Conservation (phyloP, 768 basidiomycete species). For the Tricholomella constricta region DNA sequence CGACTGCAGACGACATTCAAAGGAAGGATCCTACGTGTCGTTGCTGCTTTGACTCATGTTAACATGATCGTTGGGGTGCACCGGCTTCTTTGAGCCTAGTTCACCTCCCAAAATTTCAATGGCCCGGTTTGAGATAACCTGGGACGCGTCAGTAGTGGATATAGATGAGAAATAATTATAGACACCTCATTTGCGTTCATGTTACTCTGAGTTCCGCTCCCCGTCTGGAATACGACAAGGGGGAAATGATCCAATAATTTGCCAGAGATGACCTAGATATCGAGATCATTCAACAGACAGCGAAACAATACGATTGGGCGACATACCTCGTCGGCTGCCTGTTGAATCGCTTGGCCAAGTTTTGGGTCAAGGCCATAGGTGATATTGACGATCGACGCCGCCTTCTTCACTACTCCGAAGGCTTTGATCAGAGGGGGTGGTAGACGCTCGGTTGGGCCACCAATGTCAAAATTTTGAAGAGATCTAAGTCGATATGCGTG, state of each 20-base stretch:
- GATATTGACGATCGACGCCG: conserved; percentile 88
- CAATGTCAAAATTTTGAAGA: conserved; percentile 98
- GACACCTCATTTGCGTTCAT: conserved; percentile 97
- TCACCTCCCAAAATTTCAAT: conserved; percentile 96
- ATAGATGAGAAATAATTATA: background rate
- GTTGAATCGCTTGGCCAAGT: conserved; percentile 84
- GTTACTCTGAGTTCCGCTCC: conserved; percentile 98
- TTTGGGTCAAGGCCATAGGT: conserved; percentile 89
- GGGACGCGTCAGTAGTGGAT: background rate
- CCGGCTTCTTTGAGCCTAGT: conserved; percentile 94
- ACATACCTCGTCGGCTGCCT: conserved; percentile 90
- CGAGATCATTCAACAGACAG: background rate
- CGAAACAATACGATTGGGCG: background rate
- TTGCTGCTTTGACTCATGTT: conserved; percentile 99
- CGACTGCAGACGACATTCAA: background rate
- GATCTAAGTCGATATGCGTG: conserved; percentile 45
- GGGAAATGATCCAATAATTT: conserved; percentile 96
- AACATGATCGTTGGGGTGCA: conserved; percentile 99
- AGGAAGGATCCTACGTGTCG: conserved; percentile 72
- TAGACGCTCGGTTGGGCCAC: conserved; percentile 90
- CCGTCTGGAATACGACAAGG: conserved; percentile 98
- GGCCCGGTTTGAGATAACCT: conserved; percentile 98
- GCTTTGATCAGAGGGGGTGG: conserved; percentile 97
- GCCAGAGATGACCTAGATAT: conserved; percentile 86
- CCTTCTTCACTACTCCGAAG: conserved; percentile 97